These are phyloP conservation scores for Neurospora pannonica DNA, from an alignment of 495 filamentous ascomycete species.

Conservation along the genomic window DNA sequence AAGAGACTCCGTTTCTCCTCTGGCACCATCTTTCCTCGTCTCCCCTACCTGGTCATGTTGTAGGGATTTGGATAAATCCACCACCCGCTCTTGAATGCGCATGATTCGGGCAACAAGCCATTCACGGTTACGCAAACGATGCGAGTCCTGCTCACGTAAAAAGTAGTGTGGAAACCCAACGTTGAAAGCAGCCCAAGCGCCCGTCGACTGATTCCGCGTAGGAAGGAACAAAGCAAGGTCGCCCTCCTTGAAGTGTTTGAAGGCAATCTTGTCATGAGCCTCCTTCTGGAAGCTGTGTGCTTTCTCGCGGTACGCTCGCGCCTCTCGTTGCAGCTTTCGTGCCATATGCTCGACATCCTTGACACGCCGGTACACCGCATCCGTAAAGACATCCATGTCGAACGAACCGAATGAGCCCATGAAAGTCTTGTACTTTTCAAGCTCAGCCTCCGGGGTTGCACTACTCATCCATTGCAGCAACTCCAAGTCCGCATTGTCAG, in stretches of 20 bases:
- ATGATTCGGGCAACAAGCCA: conserved; percentile 93
- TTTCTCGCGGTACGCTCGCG: conserved; percentile 77
- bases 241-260: conserved; percentile 89
- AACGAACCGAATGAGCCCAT: conserved; percentile 62
- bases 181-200: conserved; percentile 98
- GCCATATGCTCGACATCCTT: conserved; percentile 85
- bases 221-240: conserved; percentile 94
- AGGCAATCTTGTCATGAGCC: conserved; percentile 94
- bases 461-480: conserved; percentile 72
- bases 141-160: conserved; percentile 81
- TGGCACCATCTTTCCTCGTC: conserved; percentile 2
- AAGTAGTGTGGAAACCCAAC: conserved; percentile 95
- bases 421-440: conserved; percentile 60
- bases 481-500: conserved; percentile 48
- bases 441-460: conserved; percentile 54
- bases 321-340: conserved; percentile 83
- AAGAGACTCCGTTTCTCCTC: conserved; percentile 28
- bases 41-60: conserved; percentile 16
- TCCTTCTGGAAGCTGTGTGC: conserved; percentile 76
- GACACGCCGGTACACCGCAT: conserved; percentile 72
- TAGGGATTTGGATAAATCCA: conserved; percentile 73
- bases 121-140: conserved; percentile 72
- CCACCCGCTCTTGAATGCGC: conserved; percentile 84
- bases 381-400: conserved; percentile 71
- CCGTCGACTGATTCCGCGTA: conserved; percentile 83